These are phyloP conservation scores for Epichloe gansuensis DNA, from an alignment of 2,329 filamentous ascomycete genomes.

Conservation along the genomic window DNA sequence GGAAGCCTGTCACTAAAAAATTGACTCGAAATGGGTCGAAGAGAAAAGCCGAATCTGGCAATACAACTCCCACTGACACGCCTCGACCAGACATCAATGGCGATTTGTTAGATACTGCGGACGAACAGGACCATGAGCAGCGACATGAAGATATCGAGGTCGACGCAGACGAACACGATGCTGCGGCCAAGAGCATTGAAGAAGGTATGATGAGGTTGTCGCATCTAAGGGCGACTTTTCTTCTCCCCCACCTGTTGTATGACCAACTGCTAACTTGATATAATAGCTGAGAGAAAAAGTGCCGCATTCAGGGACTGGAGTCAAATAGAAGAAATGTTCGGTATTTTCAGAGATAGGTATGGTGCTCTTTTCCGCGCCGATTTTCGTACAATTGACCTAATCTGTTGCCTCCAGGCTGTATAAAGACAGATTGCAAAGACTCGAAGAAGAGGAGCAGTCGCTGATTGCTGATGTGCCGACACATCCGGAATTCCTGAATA, in stretches of 20 bases:
- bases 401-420: constrained; percentile 49
- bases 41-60: constrained; percentile 17
- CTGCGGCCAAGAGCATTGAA: constrained; percentile 49
- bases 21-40: constrained; percentile 29
- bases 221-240: background rate
- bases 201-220: constrained; percentile 40
- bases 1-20: constrained; percentile 25
- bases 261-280: constrained; percentile 10
- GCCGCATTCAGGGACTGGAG: constrained; percentile 67
- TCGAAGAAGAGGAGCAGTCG: constrained; percentile 58
- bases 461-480: constrained; percentile 47
- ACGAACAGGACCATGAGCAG: constrained; percentile 28
- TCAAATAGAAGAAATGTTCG: constrained; percentile 79
- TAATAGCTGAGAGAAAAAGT: constrained; percentile 61
- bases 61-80: background rate
- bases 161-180: constrained; percentile 37
- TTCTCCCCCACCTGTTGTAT: background rate
- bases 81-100: constrained; percentile 19
- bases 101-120: constrained; percentile 21
- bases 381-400: background rate
- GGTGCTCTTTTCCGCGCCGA: constrained; percentile 12
- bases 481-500: constrained; percentile 85
- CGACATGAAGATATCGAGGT: constrained; percentile 42
- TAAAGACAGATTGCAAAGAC: constrained; percentile 71
- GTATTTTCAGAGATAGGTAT: constrained; percentile 67